These are phyloP conservation scores for Verticillium nubilum DNA, from an alignment of 2,329 filamentous ascomycete species.

Conservation along the genomic window DNA sequence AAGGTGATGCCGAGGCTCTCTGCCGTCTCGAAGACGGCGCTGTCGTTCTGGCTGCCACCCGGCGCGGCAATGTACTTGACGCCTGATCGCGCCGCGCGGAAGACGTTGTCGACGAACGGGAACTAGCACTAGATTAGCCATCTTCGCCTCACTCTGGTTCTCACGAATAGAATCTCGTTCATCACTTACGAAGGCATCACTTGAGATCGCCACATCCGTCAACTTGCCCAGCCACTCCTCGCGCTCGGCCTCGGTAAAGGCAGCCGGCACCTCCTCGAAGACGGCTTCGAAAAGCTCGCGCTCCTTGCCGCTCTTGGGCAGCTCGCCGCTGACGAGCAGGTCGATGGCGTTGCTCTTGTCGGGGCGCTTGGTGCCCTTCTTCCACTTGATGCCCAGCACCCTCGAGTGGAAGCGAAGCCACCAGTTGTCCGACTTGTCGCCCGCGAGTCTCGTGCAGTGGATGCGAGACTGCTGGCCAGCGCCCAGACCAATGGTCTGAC, in stretches of 20 bases:
- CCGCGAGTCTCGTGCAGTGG: constrained; percentile 94
- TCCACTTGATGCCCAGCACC: constrained; percentile 86
- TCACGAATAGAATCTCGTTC: neutral
- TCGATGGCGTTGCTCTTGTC: constrained; percentile 99
- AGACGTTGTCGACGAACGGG: constrained; percentile 97
- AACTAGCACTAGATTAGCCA: constrained; percentile 52
- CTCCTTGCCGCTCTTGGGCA: constrained; percentile 79
- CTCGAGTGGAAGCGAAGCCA: constrained; percentile 97
- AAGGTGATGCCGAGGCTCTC: constrained; percentile 91
- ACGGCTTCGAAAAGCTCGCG: constrained; percentile 79
- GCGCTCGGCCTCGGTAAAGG: constrained; percentile 81
- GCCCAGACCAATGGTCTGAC: constrained; percentile 88
- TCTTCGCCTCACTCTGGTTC: neutral
- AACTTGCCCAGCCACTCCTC: constrained; percentile 81
- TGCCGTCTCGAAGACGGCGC: constrained; percentile 77
- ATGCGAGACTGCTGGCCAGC: constrained; percentile 97
- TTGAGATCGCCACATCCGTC: constrained; percentile 77
- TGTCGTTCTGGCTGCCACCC: constrained; percentile 81
- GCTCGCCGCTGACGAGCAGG: constrained; percentile 83
- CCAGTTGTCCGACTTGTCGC: constrained; percentile 99
- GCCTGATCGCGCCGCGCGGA: constrained; percentile 81
- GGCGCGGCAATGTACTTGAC: constrained; percentile 96
- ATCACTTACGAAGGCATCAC: constrained; percentile 86
- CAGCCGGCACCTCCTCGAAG: constrained; percentile 81
- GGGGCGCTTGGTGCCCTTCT: constrained; percentile 91